Evolutionary conservation across 306 rosid species (phyloP).

Genomic region (Inga laurina): DNA sequence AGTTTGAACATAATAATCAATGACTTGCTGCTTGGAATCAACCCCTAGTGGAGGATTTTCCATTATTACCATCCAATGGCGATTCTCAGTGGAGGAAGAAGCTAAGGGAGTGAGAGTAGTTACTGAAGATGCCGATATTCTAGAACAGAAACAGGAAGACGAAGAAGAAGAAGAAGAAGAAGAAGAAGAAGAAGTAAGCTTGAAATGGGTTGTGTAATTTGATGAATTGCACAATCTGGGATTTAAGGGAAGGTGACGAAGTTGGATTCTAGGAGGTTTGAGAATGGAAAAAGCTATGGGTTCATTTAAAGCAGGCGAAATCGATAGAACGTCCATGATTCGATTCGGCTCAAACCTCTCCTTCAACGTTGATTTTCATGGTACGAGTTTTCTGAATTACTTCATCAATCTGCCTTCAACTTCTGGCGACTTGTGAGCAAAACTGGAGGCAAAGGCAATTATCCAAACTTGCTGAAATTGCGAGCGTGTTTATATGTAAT

Average conservation of each 20-base stretch:
- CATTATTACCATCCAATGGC: slow-evolving; percentile 77
- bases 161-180: slow-evolving; percentile 29
- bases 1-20: slow-evolving; percentile 61
- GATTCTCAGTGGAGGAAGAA: slow-evolving; percentile 47
- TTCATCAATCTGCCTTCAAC: background rate
- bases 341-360: background rate
- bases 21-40: slow-evolving; percentile 49
- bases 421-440: background rate
- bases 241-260: slow-evolving; percentile 36
- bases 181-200: background rate
- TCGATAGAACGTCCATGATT: slow-evolving; percentile 52
- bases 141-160: slow-evolving; percentile 31
- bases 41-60: slow-evolving; percentile 56
- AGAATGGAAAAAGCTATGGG: slow-evolving; percentile 33
- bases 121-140: slow-evolving; percentile 41
- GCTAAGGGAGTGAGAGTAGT: slow-evolving; percentile 40
- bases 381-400: background rate
- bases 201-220: slow-evolving; percentile 13
- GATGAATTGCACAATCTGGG: slow-evolving; percentile 36
- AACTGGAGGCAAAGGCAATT: background rate
- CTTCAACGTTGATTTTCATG: slow-evolving; percentile 1
- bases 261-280: slow-evolving; percentile 37
- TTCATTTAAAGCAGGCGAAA: slow-evolving; percentile 37
- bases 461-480: background rate
- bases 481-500: background rate